phyloP scores from a whole-genome alignment of 2,329 filamentous ascomycete species.

The Colletotrichum brevisporum region DNA sequence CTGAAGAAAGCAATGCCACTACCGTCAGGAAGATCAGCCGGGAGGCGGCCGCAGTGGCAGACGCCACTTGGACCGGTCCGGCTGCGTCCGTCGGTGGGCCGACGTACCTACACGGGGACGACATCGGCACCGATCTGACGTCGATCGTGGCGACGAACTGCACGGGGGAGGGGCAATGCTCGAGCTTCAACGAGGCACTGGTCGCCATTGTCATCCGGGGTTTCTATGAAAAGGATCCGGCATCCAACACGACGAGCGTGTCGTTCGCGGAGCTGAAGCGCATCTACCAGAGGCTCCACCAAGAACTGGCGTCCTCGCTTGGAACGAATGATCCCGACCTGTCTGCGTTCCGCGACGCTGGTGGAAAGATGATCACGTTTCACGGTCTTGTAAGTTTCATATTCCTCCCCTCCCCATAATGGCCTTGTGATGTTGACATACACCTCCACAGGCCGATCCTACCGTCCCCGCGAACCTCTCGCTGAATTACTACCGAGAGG shows the following conservation, averaged over 20 bases:
- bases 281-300: background rate
- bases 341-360: constrained; percentile 53
- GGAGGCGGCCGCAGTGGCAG: background rate
- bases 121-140: constrained; percentile 10
- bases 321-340: constrained; percentile 42
- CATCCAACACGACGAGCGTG: background rate
- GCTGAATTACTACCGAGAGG: constrained; percentile 47
- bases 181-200: background rate
- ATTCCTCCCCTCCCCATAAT: fast-evolving
- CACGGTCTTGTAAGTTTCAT: constrained; percentile 51
- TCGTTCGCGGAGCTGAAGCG: background rate
- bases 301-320: background rate
- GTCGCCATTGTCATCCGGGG: background rate
- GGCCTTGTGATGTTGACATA: constrained; percentile 42
- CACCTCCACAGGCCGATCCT: constrained; percentile 42
- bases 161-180: background rate
- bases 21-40: background rate
- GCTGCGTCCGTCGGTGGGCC: no score
- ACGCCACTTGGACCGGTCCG: constrained; percentile 7
- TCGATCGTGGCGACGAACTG: constrained; percentile 2
- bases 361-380: constrained; percentile 54
- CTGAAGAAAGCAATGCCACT: background rate
- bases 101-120: background rate
- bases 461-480: constrained; percentile 15
- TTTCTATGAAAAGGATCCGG: background rate